Evolutionary conservation across 1,284 basidiomycete species (phyloP).

Genomic region (Tilletiaria anomala): DNA sequence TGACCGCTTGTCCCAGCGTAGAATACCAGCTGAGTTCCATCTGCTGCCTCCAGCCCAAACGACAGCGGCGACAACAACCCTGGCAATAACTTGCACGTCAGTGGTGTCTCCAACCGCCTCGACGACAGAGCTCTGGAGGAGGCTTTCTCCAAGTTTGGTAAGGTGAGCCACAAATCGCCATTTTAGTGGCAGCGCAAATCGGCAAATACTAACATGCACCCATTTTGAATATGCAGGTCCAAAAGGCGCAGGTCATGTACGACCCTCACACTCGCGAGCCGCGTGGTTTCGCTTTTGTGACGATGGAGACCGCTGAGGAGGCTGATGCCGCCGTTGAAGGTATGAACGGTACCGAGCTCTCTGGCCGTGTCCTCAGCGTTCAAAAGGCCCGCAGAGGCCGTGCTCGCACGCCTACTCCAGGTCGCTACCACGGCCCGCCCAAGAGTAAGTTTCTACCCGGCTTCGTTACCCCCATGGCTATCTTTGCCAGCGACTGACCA

Average conservation of each 20-base stretch:
- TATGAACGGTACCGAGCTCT: slow-evolving; percentile 65
- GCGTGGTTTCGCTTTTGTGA: slow-evolving; percentile 95
- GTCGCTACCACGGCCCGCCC: slow-evolving; percentile 79
- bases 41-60: too few relatives aligned
- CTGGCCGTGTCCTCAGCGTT: slow-evolving; percentile 70
- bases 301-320: slow-evolving; percentile 72
- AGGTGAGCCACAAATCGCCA: too few relatives aligned
- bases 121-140: slow-evolving; percentile 75
- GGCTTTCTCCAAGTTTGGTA: slow-evolving; percentile 72
- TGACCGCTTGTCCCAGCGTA: too few relatives aligned
- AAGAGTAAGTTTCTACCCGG: slow-evolving; percentile 47
- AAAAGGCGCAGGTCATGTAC: slow-evolving; percentile 79
- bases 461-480: slow-evolving; percentile 6
- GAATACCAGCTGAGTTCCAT: too few relatives aligned
- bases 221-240: too few relatives aligned
- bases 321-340: slow-evolving; percentile 76
- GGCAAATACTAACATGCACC: too few relatives aligned
- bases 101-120: slow-evolving; percentile 62
- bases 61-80: slow-evolving; percentile 53
- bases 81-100: slow-evolving; percentile 93
- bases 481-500: slow-evolving; percentile 10
- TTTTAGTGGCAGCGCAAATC: too few relatives aligned
- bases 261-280: slow-evolving; percentile 93
- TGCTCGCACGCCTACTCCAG: slow-evolving; percentile 86
- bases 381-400: slow-evolving; percentile 87